Conservation (phyloP, 768 basidiomycete species). For the Cystofilobasidium macerans region DNA sequence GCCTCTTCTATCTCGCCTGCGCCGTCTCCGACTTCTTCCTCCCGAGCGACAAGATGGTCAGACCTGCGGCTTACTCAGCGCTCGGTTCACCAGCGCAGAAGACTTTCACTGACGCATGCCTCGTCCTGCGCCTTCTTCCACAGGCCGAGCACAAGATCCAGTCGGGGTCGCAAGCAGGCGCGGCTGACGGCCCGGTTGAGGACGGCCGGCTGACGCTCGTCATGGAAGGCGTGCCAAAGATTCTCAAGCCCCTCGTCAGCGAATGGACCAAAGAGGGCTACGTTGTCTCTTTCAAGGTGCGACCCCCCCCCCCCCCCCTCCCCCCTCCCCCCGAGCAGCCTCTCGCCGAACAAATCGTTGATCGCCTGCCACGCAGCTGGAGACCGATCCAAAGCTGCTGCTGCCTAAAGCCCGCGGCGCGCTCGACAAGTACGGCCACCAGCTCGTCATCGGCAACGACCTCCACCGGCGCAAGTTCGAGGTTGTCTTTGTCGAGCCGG, state of each 20-base stretch:
- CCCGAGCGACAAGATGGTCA: constrained; percentile 82
- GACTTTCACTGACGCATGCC: too few relatives aligned
- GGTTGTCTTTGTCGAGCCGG: constrained; percentile 74
- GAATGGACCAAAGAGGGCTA: constrained; percentile 88
- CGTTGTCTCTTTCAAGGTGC: constrained; percentile 93
- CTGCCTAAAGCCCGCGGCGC: constrained; percentile 83
- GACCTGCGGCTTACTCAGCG: too few relatives aligned
- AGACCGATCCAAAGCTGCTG: constrained; percentile 72
- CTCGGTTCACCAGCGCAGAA: too few relatives aligned
- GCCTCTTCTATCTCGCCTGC: constrained; percentile 93
- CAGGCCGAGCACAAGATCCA: constrained; percentile 98
- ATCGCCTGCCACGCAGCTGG: constrained; percentile 51
- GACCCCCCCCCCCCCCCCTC: constrained; percentile 12
- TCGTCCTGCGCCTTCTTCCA: background rate
- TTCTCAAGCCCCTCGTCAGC: constrained; percentile 79
- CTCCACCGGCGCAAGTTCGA: constrained; percentile 81
- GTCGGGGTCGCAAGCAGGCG: constrained; percentile 71
- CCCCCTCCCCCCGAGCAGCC: background rate
- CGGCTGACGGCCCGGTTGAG: background rate
- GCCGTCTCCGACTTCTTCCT: constrained; percentile 98
- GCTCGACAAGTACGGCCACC: constrained; percentile 87
- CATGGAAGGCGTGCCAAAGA: constrained; percentile 99
- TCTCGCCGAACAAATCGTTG: background rate
- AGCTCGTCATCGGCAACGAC: constrained; percentile 93
- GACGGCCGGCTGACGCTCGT: constrained; percentile 56